phyloP scores from a whole-genome alignment of 371 early-diverging fungal genomes.

The Thermomucor indicae-seudaticae region DNA sequence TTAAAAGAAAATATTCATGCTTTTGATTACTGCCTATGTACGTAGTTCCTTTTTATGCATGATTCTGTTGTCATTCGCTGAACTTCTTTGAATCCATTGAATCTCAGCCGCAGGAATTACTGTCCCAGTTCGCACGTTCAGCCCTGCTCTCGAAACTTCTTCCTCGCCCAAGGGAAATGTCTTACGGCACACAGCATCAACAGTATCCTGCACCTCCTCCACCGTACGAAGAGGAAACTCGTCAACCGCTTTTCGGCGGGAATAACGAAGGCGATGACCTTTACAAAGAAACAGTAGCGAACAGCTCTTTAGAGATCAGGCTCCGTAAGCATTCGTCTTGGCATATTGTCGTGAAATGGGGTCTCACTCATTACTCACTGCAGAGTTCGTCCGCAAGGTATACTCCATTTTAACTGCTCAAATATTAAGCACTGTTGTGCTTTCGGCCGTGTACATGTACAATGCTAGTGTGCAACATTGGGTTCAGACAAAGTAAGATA shows the following conservation, averaged over 20 bases:
- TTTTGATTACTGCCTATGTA: too few species aligned
- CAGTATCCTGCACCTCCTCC: constrained; percentile 46
- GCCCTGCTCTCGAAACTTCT: neutral
- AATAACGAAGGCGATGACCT: constrained; percentile 55
- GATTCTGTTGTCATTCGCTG: too few species aligned
- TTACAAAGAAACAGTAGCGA: constrained; percentile 52
- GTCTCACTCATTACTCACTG: neutral
- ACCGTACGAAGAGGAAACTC: constrained; percentile 34
- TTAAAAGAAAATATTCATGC: too few species aligned
- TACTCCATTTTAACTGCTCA: constrained; percentile 73
- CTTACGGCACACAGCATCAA: constrained; percentile 17
- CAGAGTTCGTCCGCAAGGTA: constrained; percentile 77
- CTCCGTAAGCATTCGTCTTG: constrained; percentile 28
- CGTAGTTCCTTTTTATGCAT: too few species aligned
- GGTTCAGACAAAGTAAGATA: constrained; percentile 54
- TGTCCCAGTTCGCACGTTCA: too few species aligned
- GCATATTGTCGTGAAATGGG: neutral
- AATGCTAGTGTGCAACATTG: constrained; percentile 41
- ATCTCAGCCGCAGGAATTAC: too few species aligned
- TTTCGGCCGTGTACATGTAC: constrained; percentile 59
- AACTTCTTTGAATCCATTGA: too few species aligned
- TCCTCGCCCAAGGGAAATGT: neutral
- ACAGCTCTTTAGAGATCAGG: constrained; percentile 54
- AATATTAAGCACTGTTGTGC: constrained; percentile 52
- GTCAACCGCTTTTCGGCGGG: constrained; percentile 26